Conservation (phyloP, 75 land plant genomes). For the Larix kaempferi region DNA sequence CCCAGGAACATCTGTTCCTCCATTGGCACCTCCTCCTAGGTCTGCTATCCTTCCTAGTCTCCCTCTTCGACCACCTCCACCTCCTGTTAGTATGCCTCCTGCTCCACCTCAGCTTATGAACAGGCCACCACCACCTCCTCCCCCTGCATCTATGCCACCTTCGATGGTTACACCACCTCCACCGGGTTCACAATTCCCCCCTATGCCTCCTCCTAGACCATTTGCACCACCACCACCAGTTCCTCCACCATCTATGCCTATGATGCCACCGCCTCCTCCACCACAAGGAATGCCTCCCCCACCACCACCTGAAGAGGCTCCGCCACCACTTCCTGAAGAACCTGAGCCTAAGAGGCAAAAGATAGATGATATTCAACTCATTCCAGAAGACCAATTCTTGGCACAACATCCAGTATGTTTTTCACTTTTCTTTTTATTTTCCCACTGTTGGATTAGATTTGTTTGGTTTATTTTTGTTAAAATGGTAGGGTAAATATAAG, state of each 20-base stretch:
- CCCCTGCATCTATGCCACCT: conserved; percentile 22
- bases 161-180: conserved; percentile 59
- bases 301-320: conserved; percentile 79
- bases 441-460: not conserved
- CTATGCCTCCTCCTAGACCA: conserved; percentile 54
- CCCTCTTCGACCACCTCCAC: conserved; percentile 46
- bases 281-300: conserved; percentile 69
- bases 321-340: conserved; percentile 96
- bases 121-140: conserved; percentile 52
- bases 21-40: conserved; percentile 43
- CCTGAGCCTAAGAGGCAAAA: conserved; percentile 96
- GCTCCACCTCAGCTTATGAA: conserved; percentile 41
- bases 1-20: conserved; percentile 34
- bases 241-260: conserved; percentile 51
- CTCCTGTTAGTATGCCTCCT: conserved; percentile 35
- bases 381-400: conserved; percentile 95
- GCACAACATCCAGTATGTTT: conserved; percentile 89
- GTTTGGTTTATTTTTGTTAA: not conserved
- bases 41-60: conserved; percentile 39
- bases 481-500: not conserved
- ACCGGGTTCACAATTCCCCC: conserved; percentile 65
- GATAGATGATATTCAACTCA: conserved; percentile 75
- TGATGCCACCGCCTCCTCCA: conserved; percentile 61
- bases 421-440: not conserved
- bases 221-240: conserved; percentile 42